Percentiles rank a stretch among this genome's conserved stretches.
Conservation (phyloP, 164 flowering plant species). For the Umbellularia californica region DNA sequence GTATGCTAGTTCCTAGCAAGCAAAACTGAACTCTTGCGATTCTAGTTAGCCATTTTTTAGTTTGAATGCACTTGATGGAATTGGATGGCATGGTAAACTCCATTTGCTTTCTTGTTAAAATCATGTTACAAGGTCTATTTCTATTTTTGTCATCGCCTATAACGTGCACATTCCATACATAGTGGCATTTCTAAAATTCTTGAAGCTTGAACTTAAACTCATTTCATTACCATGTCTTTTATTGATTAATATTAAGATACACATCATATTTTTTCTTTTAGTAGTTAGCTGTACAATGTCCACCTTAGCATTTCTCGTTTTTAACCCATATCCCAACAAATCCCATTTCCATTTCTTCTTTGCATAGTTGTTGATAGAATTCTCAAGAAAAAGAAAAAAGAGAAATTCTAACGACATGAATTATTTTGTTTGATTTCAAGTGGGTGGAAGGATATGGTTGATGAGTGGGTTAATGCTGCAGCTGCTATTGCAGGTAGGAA, state of each 20-base stretch:
- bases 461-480: constrained; percentile 60
- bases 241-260: too few species aligned
- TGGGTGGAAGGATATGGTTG: constrained; percentile 74
- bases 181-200: not conserved
- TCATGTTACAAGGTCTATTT: too few species aligned
- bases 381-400: not conserved
- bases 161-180: not conserved
- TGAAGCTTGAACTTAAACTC: not conserved
- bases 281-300: not conserved
- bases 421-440: constrained; percentile 35
- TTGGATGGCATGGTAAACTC: not conserved
- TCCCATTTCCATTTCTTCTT: too few species aligned
- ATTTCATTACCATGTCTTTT: not conserved
- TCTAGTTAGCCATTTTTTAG: not conserved
- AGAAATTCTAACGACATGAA: not conserved
- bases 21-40: not conserved
- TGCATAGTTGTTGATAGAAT: too few species aligned
- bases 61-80: not conserved
- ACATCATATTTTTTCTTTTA: too few species aligned
- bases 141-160: not conserved
- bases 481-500: constrained; percentile 39
- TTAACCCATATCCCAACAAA: too few species aligned
- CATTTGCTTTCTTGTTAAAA: not conserved
- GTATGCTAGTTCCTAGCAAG: too few species aligned
- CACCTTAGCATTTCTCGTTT: too few species aligned